These are phyloP conservation scores for Fusarium albosuccineum DNA, from an alignment of 2,329 filamentous ascomycete species.

Conservation along the genomic window DNA sequence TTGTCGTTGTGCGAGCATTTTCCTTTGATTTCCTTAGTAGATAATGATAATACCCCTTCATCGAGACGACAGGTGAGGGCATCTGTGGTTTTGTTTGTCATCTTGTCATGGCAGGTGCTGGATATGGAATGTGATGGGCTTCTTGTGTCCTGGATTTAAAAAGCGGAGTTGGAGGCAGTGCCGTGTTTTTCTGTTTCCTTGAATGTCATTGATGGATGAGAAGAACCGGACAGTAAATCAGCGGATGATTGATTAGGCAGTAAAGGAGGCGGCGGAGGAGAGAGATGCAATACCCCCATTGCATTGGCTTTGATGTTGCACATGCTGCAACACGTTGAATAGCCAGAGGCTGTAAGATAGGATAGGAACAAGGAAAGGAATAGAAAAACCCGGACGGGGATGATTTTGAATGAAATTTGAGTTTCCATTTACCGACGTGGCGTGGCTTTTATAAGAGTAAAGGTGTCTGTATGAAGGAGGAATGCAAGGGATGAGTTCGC, in stretches of 20 bases:
- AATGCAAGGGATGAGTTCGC: conserved; percentile 15
- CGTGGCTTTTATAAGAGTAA: conserved; percentile 15
- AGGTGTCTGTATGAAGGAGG: conserved; percentile 7
- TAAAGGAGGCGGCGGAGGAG: not conserved
- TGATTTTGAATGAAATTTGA: conserved; percentile 32
- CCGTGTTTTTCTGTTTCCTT: conserved; percentile 43
- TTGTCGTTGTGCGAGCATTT: conserved; percentile 39
- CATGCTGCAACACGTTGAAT: conserved; percentile 30
- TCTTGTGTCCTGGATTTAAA: conserved; percentile 43
- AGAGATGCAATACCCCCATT: not conserved
- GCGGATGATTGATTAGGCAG: conserved; percentile 8
- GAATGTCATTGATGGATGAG: conserved; percentile 42
- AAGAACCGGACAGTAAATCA: conserved; percentile 11
- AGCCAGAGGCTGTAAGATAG: conserved; percentile 30
- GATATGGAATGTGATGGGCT: conserved; percentile 42
- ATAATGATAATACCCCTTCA: conserved; percentile 53
- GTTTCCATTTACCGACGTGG: conserved; percentile 6
- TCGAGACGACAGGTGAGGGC: conserved; percentile 47
- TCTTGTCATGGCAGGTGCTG: conserved; percentile 41
- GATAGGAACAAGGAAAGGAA: conserved; percentile 38
- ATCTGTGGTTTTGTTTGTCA: conserved; percentile 41
- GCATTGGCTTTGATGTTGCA: conserved; percentile 27
- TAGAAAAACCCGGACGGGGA: conserved; percentile 28
- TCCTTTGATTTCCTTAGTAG: conserved; percentile 43
- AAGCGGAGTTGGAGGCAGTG: conserved; percentile 44